Conservation (phyloP, 768 basidiomycete species). For the Lactarius pseudohatsudake region DNA sequence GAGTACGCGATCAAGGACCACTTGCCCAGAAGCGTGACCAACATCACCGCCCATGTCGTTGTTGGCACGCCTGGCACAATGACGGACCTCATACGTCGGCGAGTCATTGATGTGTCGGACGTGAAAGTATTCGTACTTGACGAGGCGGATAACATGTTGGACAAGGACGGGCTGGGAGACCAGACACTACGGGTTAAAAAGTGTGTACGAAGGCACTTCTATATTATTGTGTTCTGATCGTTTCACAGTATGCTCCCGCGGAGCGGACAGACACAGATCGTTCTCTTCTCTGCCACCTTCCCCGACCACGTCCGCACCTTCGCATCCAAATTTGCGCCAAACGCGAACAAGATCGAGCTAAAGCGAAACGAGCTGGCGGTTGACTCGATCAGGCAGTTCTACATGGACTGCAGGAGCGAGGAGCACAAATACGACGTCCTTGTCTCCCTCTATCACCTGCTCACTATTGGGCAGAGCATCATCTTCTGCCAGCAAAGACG, state of each 20-base stretch:
- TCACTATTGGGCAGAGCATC: conserved; percentile 97
- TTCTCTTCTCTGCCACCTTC: conserved; percentile 98
- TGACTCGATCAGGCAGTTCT: conserved; percentile 94
- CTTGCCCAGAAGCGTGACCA: conserved; percentile 60
- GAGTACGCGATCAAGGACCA: conserved; percentile 95
- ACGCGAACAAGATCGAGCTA: conserved; percentile 94
- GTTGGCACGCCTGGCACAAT: conserved; percentile 97
- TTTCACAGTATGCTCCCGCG: conserved; percentile 56
- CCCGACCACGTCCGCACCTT: conserved; percentile 91
- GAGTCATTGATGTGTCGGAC: conserved; percentile 72
- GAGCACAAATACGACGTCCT: conserved; percentile 95
- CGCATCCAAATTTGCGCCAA: conserved; percentile 89
- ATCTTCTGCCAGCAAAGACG: conserved; percentile 96
- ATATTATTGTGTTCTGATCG: neutral
- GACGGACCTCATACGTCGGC: conserved; percentile 77
- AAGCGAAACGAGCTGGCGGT: conserved; percentile 92
- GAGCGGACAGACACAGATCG: conserved; percentile 64
- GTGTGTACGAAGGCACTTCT: conserved; percentile 46
- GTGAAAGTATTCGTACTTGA: conserved; percentile 95
- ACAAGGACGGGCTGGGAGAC: conserved; percentile 90
- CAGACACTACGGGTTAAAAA: conserved; percentile 94
- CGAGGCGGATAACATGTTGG: conserved; percentile 99
- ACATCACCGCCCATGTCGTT: conserved; percentile 83
- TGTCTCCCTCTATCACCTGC: conserved; percentile 80
- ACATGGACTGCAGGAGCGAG: conserved; percentile 92